Evolutionary conservation across 306 rosid genomes (phyloP), one percentile per base, ranked within the genome.

Genomic region (Dalbergia cultrata): DNA sequence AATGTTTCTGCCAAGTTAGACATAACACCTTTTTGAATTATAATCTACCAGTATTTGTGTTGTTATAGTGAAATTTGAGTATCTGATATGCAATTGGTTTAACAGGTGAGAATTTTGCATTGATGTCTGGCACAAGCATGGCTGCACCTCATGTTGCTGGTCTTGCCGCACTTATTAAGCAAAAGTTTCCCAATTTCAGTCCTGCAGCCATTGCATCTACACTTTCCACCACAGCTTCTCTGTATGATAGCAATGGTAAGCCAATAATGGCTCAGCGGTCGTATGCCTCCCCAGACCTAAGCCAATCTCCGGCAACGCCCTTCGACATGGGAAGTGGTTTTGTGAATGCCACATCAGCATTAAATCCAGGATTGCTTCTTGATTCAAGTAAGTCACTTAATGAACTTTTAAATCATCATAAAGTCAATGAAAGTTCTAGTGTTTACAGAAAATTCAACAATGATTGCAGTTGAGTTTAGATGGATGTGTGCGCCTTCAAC

Each of bases 121-220:
- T 96, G 89, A 83, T 96, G 96, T 96, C 99, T 21, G 99, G 99
- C 68, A 96, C 99, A 70, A 96, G 99, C 90, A 96, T 96, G 99
- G 98, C 99, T 79, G 97, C 99, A 63, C 98, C 99, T 74, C 99
- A 96, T 81, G 82, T 96, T 89, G 97, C 99, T 54, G 99, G 99
- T 74, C 93, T 96, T 63, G 98, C 97, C 60, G 94, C 99, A 41
- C 88, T 96, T 68, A 71, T 96, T 78, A 96, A 87, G 89, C 93
- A 93, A 77, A 89, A 87, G 86, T 96, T 84, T 81, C 98, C 98
- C 17, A 79, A 76, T 81, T 88, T 92, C 81, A 76, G 93, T 70
- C 96, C 99, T 75, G 90, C 98, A 13, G 97, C 97, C 65, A 84
- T 96, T 59, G 97, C 82, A 57, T 96, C 99, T 31, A 90, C 92